A percentile compares a stretch with the other conserved stretches of the same genome.
phyloP scores from a whole-genome alignment of 2,329 filamentous ascomycete genomes.

The Trichoderma harzianum region DNA sequence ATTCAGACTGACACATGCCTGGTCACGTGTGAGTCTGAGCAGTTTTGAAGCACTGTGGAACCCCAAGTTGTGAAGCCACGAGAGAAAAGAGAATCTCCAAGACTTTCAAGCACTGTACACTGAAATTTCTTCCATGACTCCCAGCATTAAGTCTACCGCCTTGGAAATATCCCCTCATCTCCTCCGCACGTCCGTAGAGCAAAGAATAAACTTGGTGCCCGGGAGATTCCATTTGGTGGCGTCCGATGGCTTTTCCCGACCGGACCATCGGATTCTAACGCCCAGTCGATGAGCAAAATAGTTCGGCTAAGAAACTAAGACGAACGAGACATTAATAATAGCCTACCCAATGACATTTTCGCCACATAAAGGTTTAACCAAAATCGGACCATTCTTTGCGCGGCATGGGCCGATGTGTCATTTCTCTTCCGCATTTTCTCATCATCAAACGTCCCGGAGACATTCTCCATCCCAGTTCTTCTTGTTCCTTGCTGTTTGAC shows the following conservation, averaged over 20 bases:
- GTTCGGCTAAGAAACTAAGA: not conserved
- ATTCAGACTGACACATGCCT: not conserved
- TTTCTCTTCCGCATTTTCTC: not conserved
- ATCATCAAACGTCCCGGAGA: not conserved
- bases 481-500: not conserved
- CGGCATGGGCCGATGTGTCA: not conserved
- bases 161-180: not conserved
- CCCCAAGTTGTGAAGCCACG: not conserved
- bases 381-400: not conserved
- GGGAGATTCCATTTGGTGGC: not conserved
- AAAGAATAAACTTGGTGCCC: not conserved
- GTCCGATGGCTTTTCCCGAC: slow-evolving; percentile 1
- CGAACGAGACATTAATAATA: slow-evolving; percentile 11
- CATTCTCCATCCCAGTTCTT: not conserved
- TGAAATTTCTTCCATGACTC: not conserved
- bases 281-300: not conserved
- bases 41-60: not conserved
- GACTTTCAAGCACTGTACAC: not conserved
- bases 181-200: not conserved
- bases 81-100: not conserved
- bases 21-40: not conserved
- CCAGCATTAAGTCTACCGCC: not conserved
- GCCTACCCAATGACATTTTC: not conserved
- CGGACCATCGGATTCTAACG: slow-evolving; percentile 8
- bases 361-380: not conserved